phyloP scores from a whole-genome alignment of 352 stramenopile genomes.

The Pythium volutum region DNA sequence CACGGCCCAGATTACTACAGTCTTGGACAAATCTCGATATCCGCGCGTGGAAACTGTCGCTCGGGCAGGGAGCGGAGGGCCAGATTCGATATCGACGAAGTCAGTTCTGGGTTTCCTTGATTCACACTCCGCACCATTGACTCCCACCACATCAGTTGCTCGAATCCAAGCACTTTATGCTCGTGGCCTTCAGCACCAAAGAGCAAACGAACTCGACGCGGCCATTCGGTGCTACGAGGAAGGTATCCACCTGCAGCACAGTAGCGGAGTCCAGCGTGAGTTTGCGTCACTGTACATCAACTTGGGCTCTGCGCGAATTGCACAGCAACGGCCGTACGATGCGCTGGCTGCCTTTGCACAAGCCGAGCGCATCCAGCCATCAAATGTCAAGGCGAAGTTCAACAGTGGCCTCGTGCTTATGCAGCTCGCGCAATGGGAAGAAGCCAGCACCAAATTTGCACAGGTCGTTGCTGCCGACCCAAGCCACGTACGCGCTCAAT shows the following conservation, averaged over 20 bases:
- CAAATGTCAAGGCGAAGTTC: conserved; percentile 58
- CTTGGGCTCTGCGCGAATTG: conserved; percentile 52
- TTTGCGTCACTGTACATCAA: conserved; percentile 73
- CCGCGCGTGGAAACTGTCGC: not conserved
- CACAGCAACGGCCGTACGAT: conserved; percentile 31
- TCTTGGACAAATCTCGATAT: not conserved
- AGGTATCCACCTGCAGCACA: conserved; percentile 34
- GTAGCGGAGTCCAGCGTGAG: conserved; percentile 25
- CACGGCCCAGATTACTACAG: conserved; percentile 10
- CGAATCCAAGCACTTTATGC: conserved; percentile 52
- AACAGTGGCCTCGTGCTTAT: conserved; percentile 53
- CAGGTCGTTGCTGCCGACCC: conserved; percentile 16
- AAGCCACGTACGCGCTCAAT: conserved; percentile 15
- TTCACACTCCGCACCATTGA: not conserved
- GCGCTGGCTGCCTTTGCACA: conserved; percentile 39
- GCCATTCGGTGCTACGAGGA: conserved; percentile 51
- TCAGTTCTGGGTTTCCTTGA: not conserved
- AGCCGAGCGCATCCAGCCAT: conserved; percentile 48
- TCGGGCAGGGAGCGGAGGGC: not conserved
- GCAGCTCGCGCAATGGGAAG: conserved; percentile 25
- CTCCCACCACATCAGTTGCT: conserved; percentile 7
- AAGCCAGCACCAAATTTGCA: conserved; percentile 36
- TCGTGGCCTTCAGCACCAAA: conserved; percentile 57
- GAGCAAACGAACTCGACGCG: conserved; percentile 40
- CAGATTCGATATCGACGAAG: not conserved